Evolutionary conservation across 768 basidiomycete species (phyloP).

Genomic region (Lepiota brunneoincarnata): DNA sequence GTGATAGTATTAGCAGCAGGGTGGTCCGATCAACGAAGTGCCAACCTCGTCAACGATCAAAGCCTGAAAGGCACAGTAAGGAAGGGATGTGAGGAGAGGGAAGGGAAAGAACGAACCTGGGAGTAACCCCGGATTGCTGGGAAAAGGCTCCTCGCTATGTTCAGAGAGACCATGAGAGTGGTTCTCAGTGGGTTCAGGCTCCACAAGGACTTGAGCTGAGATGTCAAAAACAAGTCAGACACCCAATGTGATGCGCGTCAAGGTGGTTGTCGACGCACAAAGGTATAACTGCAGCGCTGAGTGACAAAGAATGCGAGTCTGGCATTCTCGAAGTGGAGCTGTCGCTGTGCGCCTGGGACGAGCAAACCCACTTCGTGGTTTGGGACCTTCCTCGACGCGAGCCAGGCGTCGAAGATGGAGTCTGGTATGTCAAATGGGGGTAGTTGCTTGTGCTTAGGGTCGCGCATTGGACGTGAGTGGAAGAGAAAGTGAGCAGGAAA

Average conservation of each 20-base stretch:
- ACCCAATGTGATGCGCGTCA: constrained; percentile 6
- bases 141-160: constrained; percentile 70
- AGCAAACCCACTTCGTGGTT: constrained; percentile 43
- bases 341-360: constrained; percentile 68
- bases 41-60: constrained; percentile 81
- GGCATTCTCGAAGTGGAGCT: constrained; percentile 55
- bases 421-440: constrained; percentile 21
- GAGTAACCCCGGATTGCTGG: constrained; percentile 85
- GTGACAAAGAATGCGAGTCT: constrained; percentile 55
- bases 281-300: constrained; percentile 49
- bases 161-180: constrained; percentile 66
- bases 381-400: constrained; percentile 52
- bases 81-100: constrained; percentile 15
- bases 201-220: constrained; percentile 41
- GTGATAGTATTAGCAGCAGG: constrained; percentile 14
- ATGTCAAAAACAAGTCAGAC: constrained; percentile 12
- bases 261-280: constrained; percentile 35
- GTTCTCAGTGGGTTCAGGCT: constrained; percentile 66
- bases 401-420: constrained; percentile 51
- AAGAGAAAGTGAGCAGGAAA: constrained; percentile 36
- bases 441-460: constrained; percentile 18
- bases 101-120: constrained; percentile 41
- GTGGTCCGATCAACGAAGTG: constrained; percentile 15
- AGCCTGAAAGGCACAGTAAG: constrained; percentile 39
- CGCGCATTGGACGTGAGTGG: constrained; percentile 23